Evolutionary conservation across 139 green algal genomes (phyloP), one percentile per base, ranked within the genome.

Genomic region (Eudorina sp.): DNA sequence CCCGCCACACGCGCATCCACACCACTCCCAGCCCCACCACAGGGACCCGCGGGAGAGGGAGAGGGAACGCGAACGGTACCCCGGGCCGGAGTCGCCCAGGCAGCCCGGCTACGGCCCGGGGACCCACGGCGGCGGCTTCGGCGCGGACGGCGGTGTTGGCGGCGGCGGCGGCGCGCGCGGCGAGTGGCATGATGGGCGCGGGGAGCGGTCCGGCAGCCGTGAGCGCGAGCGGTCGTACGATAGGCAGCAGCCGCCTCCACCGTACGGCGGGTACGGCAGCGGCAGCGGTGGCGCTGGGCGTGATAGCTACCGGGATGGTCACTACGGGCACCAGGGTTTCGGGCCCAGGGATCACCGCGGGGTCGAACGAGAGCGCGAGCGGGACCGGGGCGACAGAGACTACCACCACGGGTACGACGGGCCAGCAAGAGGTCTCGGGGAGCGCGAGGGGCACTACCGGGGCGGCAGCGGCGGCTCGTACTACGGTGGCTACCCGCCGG

Each of bases 201-300:
- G 46, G 14, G 70, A 79, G 70, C 70, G 70, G 41, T 40, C 55
- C 1, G 53, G 74, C 40, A 53, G 78, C 18, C 38, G 78, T 6
- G 79, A 75, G 40, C 58, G 79, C 27, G 43, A 77, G 46, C 62
- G 80, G 14, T 60, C 58, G 40, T 86, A 46, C 16, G 79, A 86
- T 23, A 58, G 58, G 0, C 51, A 84, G 8, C 51, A 5, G 34
- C 45, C 41, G 36, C 79, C 31, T 27, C 51, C 23, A 2, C 66
- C 75, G 27, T 66, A 43, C 25, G 58, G 74, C 46, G 46, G 60
- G 16, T 81, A 81, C 73, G 25, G 40, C 40, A 40, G 41, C n/a
- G 79, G 76, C 18, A 72, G 76, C 55, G 79, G 79, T 2, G 40
- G 60, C 53, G 74, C 46, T 19, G 76, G 51, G 4, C 53, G 76